Evolutionary conservation across 257 asterid species (phyloP).

Genomic region (Scutellaria galericulata): DNA sequence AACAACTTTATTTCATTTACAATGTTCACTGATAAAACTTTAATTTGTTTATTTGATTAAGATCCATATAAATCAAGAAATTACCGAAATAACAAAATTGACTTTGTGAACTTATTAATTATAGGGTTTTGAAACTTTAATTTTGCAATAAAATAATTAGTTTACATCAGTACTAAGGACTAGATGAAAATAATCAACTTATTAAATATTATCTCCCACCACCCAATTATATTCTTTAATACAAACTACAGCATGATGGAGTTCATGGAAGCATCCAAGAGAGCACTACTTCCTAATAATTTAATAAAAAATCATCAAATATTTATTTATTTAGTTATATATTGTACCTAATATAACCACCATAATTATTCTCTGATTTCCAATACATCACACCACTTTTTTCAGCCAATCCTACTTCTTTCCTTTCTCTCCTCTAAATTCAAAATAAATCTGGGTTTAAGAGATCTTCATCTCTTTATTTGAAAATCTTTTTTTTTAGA

Average conservation of each 20-base stretch:
- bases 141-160: slow-evolving; percentile 18
- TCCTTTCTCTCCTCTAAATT: slow-evolving; percentile 9
- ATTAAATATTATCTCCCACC: slow-evolving; percentile 30
- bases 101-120: not conserved
- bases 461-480: not conserved
- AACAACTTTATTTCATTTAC: too few species aligned
- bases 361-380: slow-evolving; percentile 25
- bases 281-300: not conserved
- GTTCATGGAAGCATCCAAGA: slow-evolving; percentile 38
- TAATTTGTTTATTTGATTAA: not conserved
- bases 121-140: not conserved
- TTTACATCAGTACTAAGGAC: slow-evolving; percentile 1
- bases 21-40: too few species aligned
- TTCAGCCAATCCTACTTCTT: slow-evolving; percentile 35
- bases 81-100: not conserved
- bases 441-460: slow-evolving; percentile 27
- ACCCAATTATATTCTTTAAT: slow-evolving; percentile 28
- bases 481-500: not conserved
- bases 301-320: not conserved
- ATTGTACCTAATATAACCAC: slow-evolving; percentile 24
- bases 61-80: not conserved
- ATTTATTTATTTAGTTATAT: slow-evolving; percentile 16
- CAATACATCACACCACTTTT: slow-evolving; percentile 36
- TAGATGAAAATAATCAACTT: slow-evolving; percentile 18
- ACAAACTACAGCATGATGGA: slow-evolving; percentile 6